A percentile compares a stretch with the other conserved stretches of the same genome.
Conservation (phyloP, 495 filamentous ascomycete genomes). For the Aspergillus egyptiacus region DNA sequence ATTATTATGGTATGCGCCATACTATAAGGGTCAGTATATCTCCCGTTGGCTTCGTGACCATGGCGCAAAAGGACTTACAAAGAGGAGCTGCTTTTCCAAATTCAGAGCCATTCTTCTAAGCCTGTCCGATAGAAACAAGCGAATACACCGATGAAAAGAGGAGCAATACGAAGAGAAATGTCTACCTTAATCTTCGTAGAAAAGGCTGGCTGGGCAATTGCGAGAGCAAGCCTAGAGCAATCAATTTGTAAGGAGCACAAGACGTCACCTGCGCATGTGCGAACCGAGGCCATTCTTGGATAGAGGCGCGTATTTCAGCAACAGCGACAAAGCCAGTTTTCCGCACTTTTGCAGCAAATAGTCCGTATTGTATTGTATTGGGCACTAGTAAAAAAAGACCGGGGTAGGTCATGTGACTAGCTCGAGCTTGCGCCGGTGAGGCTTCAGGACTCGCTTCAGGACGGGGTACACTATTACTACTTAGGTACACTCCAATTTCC, state of each 20-base stretch:
- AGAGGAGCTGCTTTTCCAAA: slow-evolving; percentile 71
- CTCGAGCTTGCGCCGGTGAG: slow-evolving; percentile 9
- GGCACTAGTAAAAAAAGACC: background rate
- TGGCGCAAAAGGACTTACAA: slow-evolving; percentile 50
- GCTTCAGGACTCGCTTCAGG: slow-evolving; percentile 8
- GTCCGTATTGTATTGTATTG: slow-evolving; percentile 2
- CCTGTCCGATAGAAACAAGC: too few relatives aligned
- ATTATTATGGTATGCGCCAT: slow-evolving; percentile 92
- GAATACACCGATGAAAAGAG: background rate
- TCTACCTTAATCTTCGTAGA: background rate
- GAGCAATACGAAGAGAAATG: background rate
- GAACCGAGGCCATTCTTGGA: background rate
- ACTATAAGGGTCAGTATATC: slow-evolving; percentile 42
- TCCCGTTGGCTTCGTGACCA: background rate
- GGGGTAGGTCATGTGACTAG: slow-evolving; percentile 14
- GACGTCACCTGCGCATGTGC: too few relatives aligned
- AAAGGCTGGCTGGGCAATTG: too few relatives aligned
- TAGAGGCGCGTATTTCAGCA: background rate
- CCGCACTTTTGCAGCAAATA: too few relatives aligned
- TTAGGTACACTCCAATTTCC: too few relatives aligned
- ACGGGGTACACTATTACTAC: too few relatives aligned
- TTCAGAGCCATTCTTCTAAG: slow-evolving; percentile 70
- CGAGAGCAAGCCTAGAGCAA: too few relatives aligned
- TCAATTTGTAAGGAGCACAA: too few relatives aligned
- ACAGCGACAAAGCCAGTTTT: background rate